These are phyloP conservation scores for Osmanthus fragrans DNA, from an alignment of 257 asterid species.

Conservation along the genomic window DNA sequence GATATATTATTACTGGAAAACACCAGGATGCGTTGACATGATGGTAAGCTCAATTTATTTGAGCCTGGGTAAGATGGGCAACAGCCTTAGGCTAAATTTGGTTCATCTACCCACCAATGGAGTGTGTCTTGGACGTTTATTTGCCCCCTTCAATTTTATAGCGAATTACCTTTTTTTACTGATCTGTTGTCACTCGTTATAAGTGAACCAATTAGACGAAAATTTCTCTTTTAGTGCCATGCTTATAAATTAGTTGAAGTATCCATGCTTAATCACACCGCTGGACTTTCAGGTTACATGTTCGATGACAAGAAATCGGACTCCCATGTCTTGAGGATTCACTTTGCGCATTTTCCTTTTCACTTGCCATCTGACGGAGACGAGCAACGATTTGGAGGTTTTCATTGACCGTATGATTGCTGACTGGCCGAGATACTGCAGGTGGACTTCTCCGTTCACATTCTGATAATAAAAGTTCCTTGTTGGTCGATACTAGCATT, in stretches of 20 bases:
- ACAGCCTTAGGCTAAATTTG: too few species aligned
- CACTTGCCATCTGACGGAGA: constrained; percentile 48
- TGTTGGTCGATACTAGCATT: background rate
- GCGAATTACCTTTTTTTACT: too few species aligned
- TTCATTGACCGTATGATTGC: background rate
- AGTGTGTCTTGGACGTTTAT: too few species aligned
- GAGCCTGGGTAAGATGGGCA: too few species aligned
- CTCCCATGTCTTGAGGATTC: constrained; percentile 43
- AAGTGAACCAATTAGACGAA: background rate
- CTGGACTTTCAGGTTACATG: constrained; percentile 52
- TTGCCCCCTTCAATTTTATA: too few species aligned
- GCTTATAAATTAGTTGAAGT: background rate
- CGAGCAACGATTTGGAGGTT: constrained; percentile 33
- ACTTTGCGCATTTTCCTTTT: constrained; percentile 69
- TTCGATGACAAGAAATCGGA: constrained; percentile 69
- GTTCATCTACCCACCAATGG: too few species aligned
- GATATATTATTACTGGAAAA: background rate
- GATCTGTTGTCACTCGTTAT: too few species aligned
- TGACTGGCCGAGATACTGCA: background rate
- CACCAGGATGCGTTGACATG: too few species aligned
- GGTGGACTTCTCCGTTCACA: background rate
- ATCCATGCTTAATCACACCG: too few species aligned
- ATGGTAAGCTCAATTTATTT: too few species aligned
- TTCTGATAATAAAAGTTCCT: background rate
- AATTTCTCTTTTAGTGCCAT: background rate